Evolutionary conservation across 148 eudicot species (phyloP).

Genomic region (Hydrangea macrophylla): DNA sequence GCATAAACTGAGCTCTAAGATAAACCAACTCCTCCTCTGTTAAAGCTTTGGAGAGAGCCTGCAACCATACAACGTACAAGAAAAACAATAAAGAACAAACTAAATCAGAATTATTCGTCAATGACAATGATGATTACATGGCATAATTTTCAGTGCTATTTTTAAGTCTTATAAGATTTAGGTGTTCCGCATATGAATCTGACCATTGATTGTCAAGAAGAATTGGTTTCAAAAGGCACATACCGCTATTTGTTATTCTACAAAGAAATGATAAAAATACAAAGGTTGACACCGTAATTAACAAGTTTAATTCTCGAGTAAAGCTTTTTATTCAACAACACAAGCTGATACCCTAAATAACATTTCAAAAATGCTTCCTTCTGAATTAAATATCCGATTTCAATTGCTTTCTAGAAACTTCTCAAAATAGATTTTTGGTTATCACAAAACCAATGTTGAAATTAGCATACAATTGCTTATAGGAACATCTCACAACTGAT

Average conservation of each 20-base stretch:
- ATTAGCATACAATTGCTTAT: too few relatives aligned
- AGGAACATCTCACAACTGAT: too few relatives aligned
- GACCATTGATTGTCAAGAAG: not conserved
- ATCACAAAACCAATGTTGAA: too few relatives aligned
- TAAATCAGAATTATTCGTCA: not conserved
- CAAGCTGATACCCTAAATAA: not conserved
- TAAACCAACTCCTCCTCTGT: conserved; percentile 49
- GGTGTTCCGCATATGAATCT: not conserved
- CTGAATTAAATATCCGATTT: not conserved
- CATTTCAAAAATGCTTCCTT: not conserved
- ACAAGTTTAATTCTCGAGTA: not conserved
- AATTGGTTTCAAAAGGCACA: not conserved
- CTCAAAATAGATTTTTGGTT: too few relatives aligned
- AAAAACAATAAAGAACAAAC: not conserved
- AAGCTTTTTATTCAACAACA: not conserved
- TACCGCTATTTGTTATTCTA: not conserved
- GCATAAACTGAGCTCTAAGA: too few relatives aligned
- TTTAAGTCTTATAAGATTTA: not conserved
- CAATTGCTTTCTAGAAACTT: not conserved
- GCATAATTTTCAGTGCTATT: not conserved
- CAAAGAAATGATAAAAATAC: not conserved
- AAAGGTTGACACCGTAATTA: not conserved
- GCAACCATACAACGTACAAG: conserved; percentile 14
- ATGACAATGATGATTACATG: not conserved
- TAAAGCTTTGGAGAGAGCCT: conserved; percentile 72